Percentiles rank a stretch among this genome's conserved stretches.
Conservation (phyloP, 345 rosid species). For the Rhodamnia rubescens region DNA sequence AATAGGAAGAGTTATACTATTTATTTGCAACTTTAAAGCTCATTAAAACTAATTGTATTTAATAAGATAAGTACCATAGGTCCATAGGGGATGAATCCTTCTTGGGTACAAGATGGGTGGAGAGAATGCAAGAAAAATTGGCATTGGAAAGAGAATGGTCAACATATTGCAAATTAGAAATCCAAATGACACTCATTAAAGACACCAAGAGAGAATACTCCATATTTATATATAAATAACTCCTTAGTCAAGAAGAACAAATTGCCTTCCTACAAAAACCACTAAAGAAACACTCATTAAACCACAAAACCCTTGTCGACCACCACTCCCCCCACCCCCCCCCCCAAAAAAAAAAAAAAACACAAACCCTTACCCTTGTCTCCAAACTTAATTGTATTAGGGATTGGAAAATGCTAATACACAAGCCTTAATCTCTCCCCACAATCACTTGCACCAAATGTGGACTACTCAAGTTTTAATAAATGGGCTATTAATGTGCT, state of each 20-base stretch:
- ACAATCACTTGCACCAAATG: too few relatives aligned
- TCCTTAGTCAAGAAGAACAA: neutral
- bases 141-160: neutral
- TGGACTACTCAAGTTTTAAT: too few relatives aligned
- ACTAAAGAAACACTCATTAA: neutral
- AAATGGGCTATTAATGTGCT: too few relatives aligned
- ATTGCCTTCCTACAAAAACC: neutral
- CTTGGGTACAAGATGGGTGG: neutral
- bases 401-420: too few relatives aligned
- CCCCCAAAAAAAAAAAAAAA: too few relatives aligned
- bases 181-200: neutral
- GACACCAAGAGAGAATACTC: neutral
- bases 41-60: neutral
- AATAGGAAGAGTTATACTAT: neutral
- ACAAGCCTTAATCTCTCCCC: too few relatives aligned
- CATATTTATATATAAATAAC: too few relatives aligned
- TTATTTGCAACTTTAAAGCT: neutral
- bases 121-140: neutral
- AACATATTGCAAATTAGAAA: neutral
- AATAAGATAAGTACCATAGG: neutral
- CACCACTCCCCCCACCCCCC: too few relatives aligned
- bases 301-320: too few relatives aligned
- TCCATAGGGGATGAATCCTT: neutral
- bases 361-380: too few relatives aligned
- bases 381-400: too few relatives aligned